These are phyloP conservation scores for Platanus orientalis DNA, from an alignment of 164 flowering plant species.

Conservation along the genomic window DNA sequence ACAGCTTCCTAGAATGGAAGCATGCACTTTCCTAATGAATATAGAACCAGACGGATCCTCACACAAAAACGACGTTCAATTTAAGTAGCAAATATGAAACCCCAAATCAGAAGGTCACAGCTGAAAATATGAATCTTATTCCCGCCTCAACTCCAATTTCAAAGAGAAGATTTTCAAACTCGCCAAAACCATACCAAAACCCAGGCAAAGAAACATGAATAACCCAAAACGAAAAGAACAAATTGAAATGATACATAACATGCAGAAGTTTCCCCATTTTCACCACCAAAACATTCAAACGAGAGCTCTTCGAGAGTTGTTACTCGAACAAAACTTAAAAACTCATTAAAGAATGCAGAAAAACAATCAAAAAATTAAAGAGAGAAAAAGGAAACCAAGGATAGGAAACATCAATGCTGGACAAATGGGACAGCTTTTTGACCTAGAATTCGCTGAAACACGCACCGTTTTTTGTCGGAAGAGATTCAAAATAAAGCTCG, in stretches of 20 bases:
- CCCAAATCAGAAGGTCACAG: background rate
- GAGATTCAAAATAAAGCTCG: slow-evolving; percentile 12
- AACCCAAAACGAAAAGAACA: background rate
- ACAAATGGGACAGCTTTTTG: background rate
- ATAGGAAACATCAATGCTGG: background rate
- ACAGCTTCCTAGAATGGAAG: background rate
- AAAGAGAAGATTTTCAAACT: background rate
- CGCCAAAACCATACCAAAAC: background rate
- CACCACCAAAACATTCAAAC: slow-evolving; percentile 3
- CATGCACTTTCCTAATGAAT: background rate
- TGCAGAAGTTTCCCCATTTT: slow-evolving; percentile 1
- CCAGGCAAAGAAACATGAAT: background rate
- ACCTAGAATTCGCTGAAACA: slow-evolving; percentile 7
- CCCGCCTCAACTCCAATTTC: slow-evolving; percentile 14
- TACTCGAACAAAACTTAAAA: background rate
- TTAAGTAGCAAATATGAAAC: background rate
- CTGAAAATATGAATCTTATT: background rate
- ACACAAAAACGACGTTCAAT: background rate
- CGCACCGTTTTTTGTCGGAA: slow-evolving; percentile 2
- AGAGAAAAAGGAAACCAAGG: background rate
- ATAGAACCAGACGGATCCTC: background rate
- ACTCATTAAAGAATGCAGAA: background rate
- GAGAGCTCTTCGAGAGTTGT: background rate
- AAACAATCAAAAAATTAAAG: background rate
- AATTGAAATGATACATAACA: too few species aligned